These are phyloP conservation scores for Ganoderma resinaceum DNA, from an alignment of 1,284 basidiomycete species.

Conservation along the genomic window DNA sequence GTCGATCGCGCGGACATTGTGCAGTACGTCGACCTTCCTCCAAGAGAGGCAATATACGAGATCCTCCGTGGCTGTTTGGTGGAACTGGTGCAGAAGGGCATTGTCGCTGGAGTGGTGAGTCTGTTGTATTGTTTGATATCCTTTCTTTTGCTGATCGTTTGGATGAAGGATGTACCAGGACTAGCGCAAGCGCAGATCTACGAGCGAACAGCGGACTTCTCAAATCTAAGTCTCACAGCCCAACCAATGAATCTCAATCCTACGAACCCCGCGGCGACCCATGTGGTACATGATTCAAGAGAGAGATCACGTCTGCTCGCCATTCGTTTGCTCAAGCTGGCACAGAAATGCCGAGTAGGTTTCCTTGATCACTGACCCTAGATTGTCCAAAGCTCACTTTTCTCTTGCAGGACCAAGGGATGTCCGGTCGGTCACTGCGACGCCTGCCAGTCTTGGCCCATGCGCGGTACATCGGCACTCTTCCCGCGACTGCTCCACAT, in stretches of 20 bases:
- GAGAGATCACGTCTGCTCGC: constrained; percentile 61
- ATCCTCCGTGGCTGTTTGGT: constrained; percentile 87
- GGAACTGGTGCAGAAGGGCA: constrained; percentile 80
- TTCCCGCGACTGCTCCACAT: constrained; percentile 35
- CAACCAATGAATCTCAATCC: background rate
- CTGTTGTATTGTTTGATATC: background rate
- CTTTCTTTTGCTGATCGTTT: background rate
- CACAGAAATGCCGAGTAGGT: constrained; percentile 77
- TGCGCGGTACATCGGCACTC: constrained; percentile 77
- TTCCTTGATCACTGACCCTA: constrained; percentile 4
- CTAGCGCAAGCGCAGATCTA: constrained; percentile 66
- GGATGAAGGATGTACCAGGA: constrained; percentile 64
- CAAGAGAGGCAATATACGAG: constrained; percentile 91
- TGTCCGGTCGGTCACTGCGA: constrained; percentile 91
- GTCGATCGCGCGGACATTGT: constrained; percentile 97
- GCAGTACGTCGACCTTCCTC: constrained; percentile 92
- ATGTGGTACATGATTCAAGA: constrained; percentile 42
- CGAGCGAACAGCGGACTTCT: constrained; percentile 48
- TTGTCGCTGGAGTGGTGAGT: constrained; percentile 69
- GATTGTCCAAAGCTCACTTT: background rate
- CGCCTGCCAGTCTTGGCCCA: constrained; percentile 92
- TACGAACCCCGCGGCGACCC: background rate
- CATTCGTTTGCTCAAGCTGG: constrained; percentile 67
- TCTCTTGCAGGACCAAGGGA: constrained; percentile 59
- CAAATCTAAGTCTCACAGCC: constrained; percentile 23